Base-by-base conservation (phyloP, 2,329 filamentous ascomycete species). In the Neofusicoccum sp. region DNA sequence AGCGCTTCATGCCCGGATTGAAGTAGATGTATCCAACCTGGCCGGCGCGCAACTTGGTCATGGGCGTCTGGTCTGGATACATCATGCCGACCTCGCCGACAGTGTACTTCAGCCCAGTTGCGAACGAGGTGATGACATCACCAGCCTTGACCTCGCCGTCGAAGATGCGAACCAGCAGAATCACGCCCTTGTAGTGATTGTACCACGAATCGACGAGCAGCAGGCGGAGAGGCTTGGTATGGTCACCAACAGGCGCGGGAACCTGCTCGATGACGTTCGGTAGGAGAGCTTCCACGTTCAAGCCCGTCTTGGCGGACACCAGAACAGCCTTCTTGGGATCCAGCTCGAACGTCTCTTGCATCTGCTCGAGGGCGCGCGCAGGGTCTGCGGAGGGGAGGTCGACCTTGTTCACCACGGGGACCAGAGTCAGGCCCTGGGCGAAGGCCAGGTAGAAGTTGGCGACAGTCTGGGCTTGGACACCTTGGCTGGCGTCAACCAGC, bases 401-500 rank as follows among this genome's bases (percentile, higher is more conserved):
- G 58, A 99, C 89, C 80, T 99, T 99, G 80, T 99, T 99, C 69
- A 99, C 85, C 26, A 99, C 91, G 0, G 95, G 95, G 3, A 99
- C 86, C 63, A 99, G 84, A 24, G 87, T 83, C 56, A 99, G 79
- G 14, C 91, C 91, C 74, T 98, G 91, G 1, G 93, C 88, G 76
- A 99, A 99, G 6, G 95, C 95, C 26, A 98, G 86, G 73, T 98
- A 97, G 78, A 99, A 99, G 75, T 99, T 99, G 63, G 95, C 95
- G 7, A 99, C 95, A 0, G 95, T 99, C 80, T 99, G 95, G 4
- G 95, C 95, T 78, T 99, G 95, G 2, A 99, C 88, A 47, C 95
- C 95, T 76, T 99, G 95, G 67, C 90, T 96, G 6, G 93, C 95
- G 80, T 99, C 95, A 2, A 99, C 93, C 1, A 99, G 85, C 57